Conservation (phyloP, 805 yeast species). For the Kazachstania bromeliacearum region DNA sequence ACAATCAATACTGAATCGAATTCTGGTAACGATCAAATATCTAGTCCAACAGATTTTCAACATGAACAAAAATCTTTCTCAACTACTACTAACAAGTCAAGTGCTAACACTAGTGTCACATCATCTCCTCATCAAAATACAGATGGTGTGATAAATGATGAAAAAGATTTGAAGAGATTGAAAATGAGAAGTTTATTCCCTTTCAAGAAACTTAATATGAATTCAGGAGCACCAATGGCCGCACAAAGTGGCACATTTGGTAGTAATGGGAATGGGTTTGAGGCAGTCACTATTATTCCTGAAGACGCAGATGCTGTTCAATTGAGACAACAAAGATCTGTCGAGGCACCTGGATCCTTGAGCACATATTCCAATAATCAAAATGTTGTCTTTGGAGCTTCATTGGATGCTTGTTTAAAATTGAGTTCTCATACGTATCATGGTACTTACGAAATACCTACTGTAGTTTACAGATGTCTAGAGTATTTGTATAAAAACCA, state of each 20-base stretch:
- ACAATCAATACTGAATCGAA: not conserved
- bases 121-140: slow-evolving; percentile 10
- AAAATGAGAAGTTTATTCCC: slow-evolving; percentile 56
- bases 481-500: slow-evolving; percentile 54
- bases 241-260: not conserved
- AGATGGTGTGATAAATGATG: slow-evolving; percentile 8
- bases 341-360: not conserved
- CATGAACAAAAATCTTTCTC: slow-evolving; percentile 1
- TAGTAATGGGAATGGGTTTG: not conserved
- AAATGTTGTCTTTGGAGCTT: slow-evolving; percentile 52
- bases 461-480: slow-evolving; percentile 67
- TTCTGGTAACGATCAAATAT: slow-evolving; percentile 10
- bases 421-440: slow-evolving; percentile 39
- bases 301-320: slow-evolving; percentile 5
- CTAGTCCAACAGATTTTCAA: slow-evolving; percentile 14
- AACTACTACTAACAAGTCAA: not conserved
- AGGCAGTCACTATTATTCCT: slow-evolving; percentile 8
- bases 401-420: slow-evolving; percentile 41
- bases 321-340: not conserved
- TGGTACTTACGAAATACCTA: slow-evolving; percentile 43
- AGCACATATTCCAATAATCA: slow-evolving; percentile 1
- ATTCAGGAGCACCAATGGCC: not conserved
- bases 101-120: slow-evolving; percentile 3
- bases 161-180: slow-evolving; percentile 35
- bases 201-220: slow-evolving; percentile 33